Base-by-base conservation (phyloP, 495 filamentous ascomycete species). In the Trichoderma parareesei region DNA sequence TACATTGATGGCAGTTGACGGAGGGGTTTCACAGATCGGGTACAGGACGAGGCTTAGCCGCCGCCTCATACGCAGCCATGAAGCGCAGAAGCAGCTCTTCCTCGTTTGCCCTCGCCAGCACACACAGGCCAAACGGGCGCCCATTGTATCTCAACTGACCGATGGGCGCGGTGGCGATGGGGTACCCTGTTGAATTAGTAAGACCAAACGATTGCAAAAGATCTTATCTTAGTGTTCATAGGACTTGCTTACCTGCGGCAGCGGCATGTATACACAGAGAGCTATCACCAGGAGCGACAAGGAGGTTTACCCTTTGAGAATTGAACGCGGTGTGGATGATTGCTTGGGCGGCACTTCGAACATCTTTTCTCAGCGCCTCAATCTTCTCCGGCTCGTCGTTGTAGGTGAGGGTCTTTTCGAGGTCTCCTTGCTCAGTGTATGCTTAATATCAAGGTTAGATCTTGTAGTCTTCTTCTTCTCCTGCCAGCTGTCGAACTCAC, bases 161-260 rank as follows among this genome's bases (percentile, higher is more conserved):
- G 43, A 76, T 61, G 35, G 74, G 73, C 3, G 72, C 68, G 13
- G 71, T 72, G 35, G 73, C 74, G 33, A 76, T 66, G n/a, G 73
- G 74, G 65, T 74, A 73, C 3, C 75, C 70, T 75, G 13, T 40
- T 37, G 3, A 37, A 55, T 60, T 62, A 48, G 63, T 46, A 35
- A 46, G 5, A 46, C 14, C 43, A n/a, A n/a, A n/a, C n/a, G n/a
- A n/a, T n/a, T n/a, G 2, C 46, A 49, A 49, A 18, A 4, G 16
- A 6, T 41, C 40, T 41, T 2, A 11, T 69, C 67, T 18, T 40
- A 27, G 38, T n/a, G 64, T 33, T 61, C 16, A 18, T 49, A 2
- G 46, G 43, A 5, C 42, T 27, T 46, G 35, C 40, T 38, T 67
- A 69, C 72, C 72, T 48, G 73, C 70, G 37, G 71, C 72, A 5